These are phyloP conservation scores for Lycium barbarum DNA, from an alignment of 257 asterid species.

Conservation along the genomic window DNA sequence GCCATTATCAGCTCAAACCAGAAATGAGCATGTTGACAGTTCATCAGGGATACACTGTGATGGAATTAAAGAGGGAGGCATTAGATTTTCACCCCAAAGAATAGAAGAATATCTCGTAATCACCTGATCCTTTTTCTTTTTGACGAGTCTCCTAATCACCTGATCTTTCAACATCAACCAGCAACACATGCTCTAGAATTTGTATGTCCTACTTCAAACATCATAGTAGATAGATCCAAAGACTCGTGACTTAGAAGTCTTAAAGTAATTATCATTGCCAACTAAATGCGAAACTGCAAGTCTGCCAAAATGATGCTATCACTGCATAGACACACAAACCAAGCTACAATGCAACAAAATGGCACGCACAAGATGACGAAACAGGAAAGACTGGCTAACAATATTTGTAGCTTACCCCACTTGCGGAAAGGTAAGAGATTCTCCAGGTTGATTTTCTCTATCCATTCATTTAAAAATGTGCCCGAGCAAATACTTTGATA, in stretches of 20 bases:
- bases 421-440: neutral
- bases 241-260: neutral
- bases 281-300: neutral
- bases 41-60: neutral
- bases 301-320: slow-evolving; percentile 1
- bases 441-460: neutral
- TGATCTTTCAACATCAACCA: neutral
- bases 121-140: neutral
- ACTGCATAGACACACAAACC: neutral
- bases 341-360: neutral
- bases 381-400: neutral
- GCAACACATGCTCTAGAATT: neutral
- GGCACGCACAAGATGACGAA: neutral
- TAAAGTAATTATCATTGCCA: neutral
- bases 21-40: neutral
- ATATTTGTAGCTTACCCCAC: neutral
- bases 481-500: neutral
- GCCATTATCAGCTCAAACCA: neutral
- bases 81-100: neutral
- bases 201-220: slow-evolving; percentile 13
- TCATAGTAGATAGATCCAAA: neutral
- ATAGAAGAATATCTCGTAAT: neutral
- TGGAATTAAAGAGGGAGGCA: neutral
- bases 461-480: neutral
- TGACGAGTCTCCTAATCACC: neutral